Evolutionary conservation across 1,284 basidiomycete species (phyloP).

Genomic region (Lentinus polychrous): DNA sequence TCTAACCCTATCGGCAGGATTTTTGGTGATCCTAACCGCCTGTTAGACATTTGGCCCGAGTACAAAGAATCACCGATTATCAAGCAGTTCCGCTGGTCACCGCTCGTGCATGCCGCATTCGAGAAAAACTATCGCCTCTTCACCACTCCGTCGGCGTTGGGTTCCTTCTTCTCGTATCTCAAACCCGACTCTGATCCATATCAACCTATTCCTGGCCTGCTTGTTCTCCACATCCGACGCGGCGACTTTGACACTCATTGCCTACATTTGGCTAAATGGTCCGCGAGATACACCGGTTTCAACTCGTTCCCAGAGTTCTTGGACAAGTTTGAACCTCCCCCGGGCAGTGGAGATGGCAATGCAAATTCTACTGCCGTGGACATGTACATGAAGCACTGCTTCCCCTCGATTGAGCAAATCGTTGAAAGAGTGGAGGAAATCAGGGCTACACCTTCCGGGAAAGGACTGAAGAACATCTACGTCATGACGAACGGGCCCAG

Average conservation of each 20-base stretch:
- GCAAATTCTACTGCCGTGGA: slow-evolving; percentile 6
- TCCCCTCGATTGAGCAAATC: slow-evolving; percentile 40
- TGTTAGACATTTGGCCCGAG: slow-evolving; percentile 30
- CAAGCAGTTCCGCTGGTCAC: slow-evolving; percentile 34
- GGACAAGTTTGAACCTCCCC: slow-evolving; percentile 22
- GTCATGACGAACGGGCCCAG: slow-evolving; percentile 49
- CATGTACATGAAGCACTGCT: slow-evolving; percentile 38
- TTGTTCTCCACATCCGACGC: slow-evolving; percentile 55
- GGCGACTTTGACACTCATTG: slow-evolving; percentile 57
- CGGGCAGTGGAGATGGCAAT: slow-evolving; percentile 14
- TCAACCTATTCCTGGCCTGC: slow-evolving; percentile 30
- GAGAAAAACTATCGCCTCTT: slow-evolving; percentile 29
- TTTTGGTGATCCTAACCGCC: slow-evolving; percentile 26
- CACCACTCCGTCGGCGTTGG: slow-evolving; percentile 12
- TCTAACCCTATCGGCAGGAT: slow-evolving; percentile 19
- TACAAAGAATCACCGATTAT: slow-evolving; percentile 31
- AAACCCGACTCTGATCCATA: slow-evolving; percentile 13
- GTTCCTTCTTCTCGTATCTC: slow-evolving; percentile 13
- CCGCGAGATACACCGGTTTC: slow-evolving; percentile 34
- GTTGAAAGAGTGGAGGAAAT: slow-evolving; percentile 35
- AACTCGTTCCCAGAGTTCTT: slow-evolving; percentile 33
- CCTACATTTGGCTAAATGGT: slow-evolving; percentile 33
- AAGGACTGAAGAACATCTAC: slow-evolving; percentile 32
- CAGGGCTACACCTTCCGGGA: slow-evolving; percentile 15
- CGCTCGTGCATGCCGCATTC: slow-evolving; percentile 33